A percentile compares a stretch with the other conserved stretches of the same genome.
Evolutionary conservation across 306 rosid species (phyloP).

Genomic region (Pterocarpus santalinus): DNA sequence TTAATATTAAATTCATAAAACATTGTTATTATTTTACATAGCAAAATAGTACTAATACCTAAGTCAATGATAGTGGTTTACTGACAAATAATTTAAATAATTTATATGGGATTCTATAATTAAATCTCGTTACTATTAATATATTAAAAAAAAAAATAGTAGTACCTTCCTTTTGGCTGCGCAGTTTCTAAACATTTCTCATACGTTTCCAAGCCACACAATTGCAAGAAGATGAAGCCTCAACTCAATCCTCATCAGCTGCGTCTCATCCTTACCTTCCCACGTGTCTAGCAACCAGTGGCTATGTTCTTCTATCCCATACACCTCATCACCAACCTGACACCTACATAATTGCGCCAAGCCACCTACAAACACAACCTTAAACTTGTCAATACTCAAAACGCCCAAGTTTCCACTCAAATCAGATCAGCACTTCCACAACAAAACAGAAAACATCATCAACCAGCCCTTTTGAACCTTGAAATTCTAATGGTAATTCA

Average conservation of each 20-base stretch:
- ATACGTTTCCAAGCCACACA: slow-evolving; percentile 47
- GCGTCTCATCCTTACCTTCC: slow-evolving; percentile 44
- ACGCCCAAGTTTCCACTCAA: neutral
- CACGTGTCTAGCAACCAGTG: slow-evolving; percentile 46
- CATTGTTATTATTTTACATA: no score
- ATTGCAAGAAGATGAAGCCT: slow-evolving; percentile 16
- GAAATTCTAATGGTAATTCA: neutral
- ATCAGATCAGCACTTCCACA: no score
- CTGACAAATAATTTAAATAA: no score
- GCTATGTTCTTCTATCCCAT: slow-evolving; percentile 18
- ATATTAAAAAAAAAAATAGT: no score
- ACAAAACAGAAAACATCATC: neutral
- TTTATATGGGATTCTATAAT: no score
- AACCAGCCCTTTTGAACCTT: neutral
- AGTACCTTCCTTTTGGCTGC: no score
- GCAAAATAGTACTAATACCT: no score
- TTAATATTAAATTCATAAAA: no score
- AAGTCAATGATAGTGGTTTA: no score
- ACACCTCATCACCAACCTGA: slow-evolving; percentile 51
- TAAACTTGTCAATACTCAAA: neutral
- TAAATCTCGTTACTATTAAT: no score
- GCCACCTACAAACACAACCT: slow-evolving; percentile 29
- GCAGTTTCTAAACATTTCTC: neutral
- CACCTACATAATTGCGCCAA: slow-evolving; percentile 38
- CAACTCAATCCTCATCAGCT: slow-evolving; percentile 47